phyloP scores from a whole-genome alignment of 108 stramenopile genomes.

The Heterococcus sp. region DNA sequence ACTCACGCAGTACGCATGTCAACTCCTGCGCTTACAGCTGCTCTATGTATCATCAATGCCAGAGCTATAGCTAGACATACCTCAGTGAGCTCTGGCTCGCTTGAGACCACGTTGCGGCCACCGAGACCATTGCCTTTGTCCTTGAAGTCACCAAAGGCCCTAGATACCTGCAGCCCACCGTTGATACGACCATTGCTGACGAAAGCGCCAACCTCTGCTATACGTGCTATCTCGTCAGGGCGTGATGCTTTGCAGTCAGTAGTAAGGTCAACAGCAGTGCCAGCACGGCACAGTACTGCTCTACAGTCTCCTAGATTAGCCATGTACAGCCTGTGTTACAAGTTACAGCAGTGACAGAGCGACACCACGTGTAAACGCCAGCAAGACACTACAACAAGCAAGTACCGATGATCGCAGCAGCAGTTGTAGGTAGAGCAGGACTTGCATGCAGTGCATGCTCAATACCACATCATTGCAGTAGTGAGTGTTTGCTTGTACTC shows the following conservation, averaged over 20 bases:
- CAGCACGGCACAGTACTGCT: conserved; percentile 40
- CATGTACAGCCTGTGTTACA: conserved; percentile 2
- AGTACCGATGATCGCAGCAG: neutral
- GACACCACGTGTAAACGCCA: neutral
- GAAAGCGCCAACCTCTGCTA: conserved; percentile 40
- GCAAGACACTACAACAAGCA: neutral
- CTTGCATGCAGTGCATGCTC: neutral
- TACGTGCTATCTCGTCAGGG: conserved; percentile 50
- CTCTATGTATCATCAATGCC: neutral
- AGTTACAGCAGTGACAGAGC: neutral
- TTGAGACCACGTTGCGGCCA: neutral
- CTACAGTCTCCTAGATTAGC: conserved; percentile 52
- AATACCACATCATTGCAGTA: no score
- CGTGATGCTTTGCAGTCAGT: conserved; percentile 51
- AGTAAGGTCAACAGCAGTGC: conserved; percentile 51
- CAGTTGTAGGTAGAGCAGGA: no score
- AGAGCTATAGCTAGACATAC: neutral
- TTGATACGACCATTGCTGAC: neutral
- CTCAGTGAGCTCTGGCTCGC: neutral
- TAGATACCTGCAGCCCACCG: neutral
- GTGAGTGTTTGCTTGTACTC: no score
- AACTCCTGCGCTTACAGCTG: neutral
- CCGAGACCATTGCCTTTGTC: neutral
- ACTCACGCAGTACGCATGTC: no score
- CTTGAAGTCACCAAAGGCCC: neutral